Conservation (phyloP, 148 eudicot genomes). For the Vaccinium vitisidaea region DNA sequence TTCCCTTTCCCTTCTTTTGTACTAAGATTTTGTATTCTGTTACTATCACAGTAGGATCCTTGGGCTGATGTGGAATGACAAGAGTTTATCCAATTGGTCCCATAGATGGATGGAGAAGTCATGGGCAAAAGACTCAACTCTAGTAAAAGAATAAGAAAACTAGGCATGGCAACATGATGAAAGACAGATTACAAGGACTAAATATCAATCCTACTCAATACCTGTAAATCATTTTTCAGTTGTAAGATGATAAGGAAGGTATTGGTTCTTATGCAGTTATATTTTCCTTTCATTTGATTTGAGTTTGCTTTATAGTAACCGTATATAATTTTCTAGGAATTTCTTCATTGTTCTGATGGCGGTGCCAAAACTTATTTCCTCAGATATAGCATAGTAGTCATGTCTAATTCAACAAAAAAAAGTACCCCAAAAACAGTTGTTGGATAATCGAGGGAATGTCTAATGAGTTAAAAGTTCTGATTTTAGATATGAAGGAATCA, state of each 20-base stretch:
- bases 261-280: background rate
- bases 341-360: background rate
- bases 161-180: background rate
- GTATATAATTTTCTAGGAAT: background rate
- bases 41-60: constrained; percentile 12
- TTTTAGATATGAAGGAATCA: constrained; percentile 11
- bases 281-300: background rate
- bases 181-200: background rate
- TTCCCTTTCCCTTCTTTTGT: background rate
- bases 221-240: background rate
- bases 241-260: background rate
- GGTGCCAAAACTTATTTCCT: background rate
- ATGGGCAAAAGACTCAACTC: background rate
- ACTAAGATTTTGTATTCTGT: background rate
- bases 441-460: background rate
- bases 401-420: background rate
- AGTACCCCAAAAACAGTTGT: background rate
- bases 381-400: background rate
- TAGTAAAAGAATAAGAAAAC: constrained; percentile 1
- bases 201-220: background rate
- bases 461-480: background rate
- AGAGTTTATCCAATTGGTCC: constrained; percentile 26
- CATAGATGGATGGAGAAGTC: background rate
- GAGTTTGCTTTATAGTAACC: background rate
- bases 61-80: constrained; percentile 27